Percentiles rank a stretch among this genome's conserved stretches.
These are phyloP conservation scores for Veloboletus limbatus DNA, from an alignment of 1,284 basidiomycete species.

Conservation along the genomic window DNA sequence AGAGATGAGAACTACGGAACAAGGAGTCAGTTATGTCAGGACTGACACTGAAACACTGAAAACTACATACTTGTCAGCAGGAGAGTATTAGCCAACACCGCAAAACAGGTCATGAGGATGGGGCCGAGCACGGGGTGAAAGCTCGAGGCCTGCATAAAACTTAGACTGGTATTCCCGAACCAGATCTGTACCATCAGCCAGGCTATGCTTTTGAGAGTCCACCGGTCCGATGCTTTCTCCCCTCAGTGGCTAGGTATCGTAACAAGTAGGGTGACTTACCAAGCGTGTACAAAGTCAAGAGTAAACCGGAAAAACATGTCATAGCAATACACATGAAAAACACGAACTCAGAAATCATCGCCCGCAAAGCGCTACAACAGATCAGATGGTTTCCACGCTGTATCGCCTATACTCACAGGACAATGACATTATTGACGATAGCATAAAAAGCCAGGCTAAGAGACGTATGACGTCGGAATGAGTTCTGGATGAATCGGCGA, in stretches of 20 bases:
- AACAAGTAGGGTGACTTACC: conserved; percentile 38
- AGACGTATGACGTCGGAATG: conserved; percentile 2
- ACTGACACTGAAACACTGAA: neutral
- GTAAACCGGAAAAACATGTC: conserved; percentile 83
- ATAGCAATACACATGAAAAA: conserved; percentile 82
- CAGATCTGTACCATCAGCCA: conserved; percentile 84
- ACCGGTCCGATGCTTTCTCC: conserved; percentile 45
- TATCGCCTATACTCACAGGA: conserved; percentile 51
- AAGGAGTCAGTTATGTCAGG: neutral
- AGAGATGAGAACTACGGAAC: conserved; percentile 68
- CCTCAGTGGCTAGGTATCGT: conserved; percentile 15
- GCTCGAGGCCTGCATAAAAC: conserved; percentile 63
- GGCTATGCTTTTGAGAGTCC: conserved; percentile 69
- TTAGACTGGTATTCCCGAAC: conserved; percentile 78
- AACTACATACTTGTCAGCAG: conserved; percentile 66
- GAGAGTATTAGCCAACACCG: conserved; percentile 78
- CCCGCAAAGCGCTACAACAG: conserved; percentile 59
- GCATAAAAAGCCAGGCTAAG: conserved; percentile 79
- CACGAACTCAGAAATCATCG: conserved; percentile 76
- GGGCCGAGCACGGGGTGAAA: conserved; percentile 87
- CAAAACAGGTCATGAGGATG: conserved; percentile 82
- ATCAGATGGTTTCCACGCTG: conserved; percentile 6
- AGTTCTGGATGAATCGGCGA: neutral
- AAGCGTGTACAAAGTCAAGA: conserved; percentile 81
- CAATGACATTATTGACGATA: conserved; percentile 78